Evolutionary conservation across 805 yeast species (phyloP).

Genomic region (Lipomyces orientalis): DNA sequence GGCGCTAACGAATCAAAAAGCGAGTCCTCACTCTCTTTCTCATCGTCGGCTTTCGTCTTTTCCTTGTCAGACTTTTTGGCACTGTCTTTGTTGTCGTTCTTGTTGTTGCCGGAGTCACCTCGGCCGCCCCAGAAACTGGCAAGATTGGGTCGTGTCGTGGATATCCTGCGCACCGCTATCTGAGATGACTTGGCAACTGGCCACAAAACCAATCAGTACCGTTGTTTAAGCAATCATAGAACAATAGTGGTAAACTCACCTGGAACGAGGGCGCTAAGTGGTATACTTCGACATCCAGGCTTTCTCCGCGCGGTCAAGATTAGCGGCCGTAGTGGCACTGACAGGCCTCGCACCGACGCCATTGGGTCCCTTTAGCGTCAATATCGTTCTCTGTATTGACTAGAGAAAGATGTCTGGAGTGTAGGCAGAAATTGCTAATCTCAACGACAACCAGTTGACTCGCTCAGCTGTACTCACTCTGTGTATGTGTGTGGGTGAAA

Average conservation of each 20-base stretch:
- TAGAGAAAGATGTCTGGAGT: neutral
- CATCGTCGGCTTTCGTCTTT: neutral
- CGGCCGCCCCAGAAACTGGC: neutral
- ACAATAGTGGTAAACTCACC: neutral
- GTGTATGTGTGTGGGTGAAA: no score
- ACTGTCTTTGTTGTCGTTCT: neutral
- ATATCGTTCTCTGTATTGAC: neutral
- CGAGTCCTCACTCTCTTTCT: slow-evolving; percentile 20
- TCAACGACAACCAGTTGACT: no score
- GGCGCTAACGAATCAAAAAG: slow-evolving; percentile 29
- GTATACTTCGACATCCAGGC: neutral
- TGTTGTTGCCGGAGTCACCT: neutral
- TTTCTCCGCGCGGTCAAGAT: neutral
- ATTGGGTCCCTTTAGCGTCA: neutral
- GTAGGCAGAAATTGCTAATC: no score
- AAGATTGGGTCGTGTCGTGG: neutral
- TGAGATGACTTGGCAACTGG: neutral
- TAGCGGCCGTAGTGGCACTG: slow-evolving; percentile 3
- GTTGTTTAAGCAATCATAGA: neutral
- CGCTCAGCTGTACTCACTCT: no score
- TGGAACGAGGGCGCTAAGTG: neutral
- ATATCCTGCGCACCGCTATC: neutral
- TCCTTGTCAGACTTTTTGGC: neutral
- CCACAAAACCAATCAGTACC: neutral
- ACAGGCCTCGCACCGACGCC: neutral